phyloP scores from a whole-genome alignment of 2,329 filamentous ascomycete species.

The Camillea tinctor region DNA sequence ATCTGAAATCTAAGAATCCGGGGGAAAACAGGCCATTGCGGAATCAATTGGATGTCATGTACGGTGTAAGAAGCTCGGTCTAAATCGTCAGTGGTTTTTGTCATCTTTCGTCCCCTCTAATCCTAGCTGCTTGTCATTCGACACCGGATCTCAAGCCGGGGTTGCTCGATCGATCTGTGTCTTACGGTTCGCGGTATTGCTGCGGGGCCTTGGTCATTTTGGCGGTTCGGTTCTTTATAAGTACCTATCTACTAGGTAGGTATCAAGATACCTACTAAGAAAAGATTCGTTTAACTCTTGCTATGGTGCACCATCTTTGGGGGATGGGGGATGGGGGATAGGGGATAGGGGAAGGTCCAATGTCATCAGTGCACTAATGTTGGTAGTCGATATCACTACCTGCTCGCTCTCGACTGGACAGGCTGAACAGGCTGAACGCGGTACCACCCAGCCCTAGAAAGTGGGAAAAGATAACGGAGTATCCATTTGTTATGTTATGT shows the following conservation, averaged over 20 bases:
- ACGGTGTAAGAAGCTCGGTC: not conserved
- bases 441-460: not conserved
- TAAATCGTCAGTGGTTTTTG: not conserved
- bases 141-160: not conserved
- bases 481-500: not conserved
- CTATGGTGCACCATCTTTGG: not conserved
- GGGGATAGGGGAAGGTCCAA: not conserved
- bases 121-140: not conserved
- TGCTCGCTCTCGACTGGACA: not conserved
- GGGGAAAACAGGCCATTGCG: not conserved
- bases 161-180: not conserved
- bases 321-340: not conserved
- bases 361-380: not conserved
- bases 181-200: not conserved
- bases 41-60: not conserved
- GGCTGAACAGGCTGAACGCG: not conserved
- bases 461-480: not conserved
- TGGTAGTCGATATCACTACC: not conserved
- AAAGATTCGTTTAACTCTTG: not conserved
- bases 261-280: not conserved
- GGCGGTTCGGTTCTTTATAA: not conserved
- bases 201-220: not conserved
- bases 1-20: not conserved
- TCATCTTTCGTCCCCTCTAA: not conserved
- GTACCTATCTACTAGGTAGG: too few relatives aligned